Evolutionary conservation across 768 basidiomycete genomes (phyloP), one percentile per base, ranked within the genome.

Genomic region (Astraeus odoratus): DNA sequence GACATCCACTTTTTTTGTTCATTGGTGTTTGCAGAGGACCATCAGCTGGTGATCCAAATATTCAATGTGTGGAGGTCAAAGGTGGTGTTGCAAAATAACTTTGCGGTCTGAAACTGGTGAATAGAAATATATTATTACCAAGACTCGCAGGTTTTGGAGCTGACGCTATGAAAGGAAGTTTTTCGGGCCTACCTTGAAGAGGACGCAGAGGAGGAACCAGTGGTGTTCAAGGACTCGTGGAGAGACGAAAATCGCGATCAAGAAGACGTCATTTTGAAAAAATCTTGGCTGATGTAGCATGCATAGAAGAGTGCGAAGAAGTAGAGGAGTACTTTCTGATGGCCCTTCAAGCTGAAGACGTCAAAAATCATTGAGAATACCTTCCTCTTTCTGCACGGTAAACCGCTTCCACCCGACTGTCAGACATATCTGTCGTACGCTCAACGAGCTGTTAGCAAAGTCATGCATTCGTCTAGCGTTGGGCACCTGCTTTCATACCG

Each of bases 151-250:
- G 37, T 29, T 37, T 44, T 19, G 20, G 25, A 8, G 44, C 44
- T 13, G 29, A 16, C 3, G 44, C 24, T n/a, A n/a, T 29, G 16
- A 13, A 12, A 23, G 34, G 44, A 16, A 24, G 38, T 38, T n/a
- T 38, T 46, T 15, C 10, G 38, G 16, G 36, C 25, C n/a, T 27
- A 2, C 10, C n/a, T 8, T 12, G 29, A 18, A 16, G 1, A 5
- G 19, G 8, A 40, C 2, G 4, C 23, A 10, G 39, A 36, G 9
- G 16, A 12, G 26, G 19, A 8, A 25, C n/a, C n/a, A n/a, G 20
- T 22, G 20, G 46, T 36, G 19, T 9, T 47, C 29, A 47, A 47
- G 31, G 46, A 47, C 22, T 29, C 46, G 4, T 42, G 39, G 46
- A 26, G 46, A 20, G 39, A 41, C 22, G 31, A 16, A 5, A 39